These are phyloP conservation scores for Xylaria sp. DNA, from an alignment of 2,329 filamentous ascomycete genomes.

Conservation along the genomic window DNA sequence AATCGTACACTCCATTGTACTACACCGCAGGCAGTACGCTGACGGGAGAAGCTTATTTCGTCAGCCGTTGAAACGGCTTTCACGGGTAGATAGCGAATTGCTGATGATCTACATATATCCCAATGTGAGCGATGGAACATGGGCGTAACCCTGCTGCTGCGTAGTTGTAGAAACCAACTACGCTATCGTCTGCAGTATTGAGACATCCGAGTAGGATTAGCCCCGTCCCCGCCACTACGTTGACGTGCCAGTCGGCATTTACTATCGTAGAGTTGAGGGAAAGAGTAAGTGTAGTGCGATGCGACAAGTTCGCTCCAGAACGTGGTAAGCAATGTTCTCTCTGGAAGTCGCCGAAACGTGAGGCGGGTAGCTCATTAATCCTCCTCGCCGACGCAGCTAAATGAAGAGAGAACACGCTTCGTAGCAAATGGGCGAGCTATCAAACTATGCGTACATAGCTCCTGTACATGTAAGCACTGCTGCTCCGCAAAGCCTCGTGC, in stretches of 20 bases:
- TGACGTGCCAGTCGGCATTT: background rate
- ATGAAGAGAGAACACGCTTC: background rate
- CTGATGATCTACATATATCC: background rate
- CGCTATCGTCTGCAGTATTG: background rate
- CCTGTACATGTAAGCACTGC: background rate
- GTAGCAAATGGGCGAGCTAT: slow-evolving; percentile 5
- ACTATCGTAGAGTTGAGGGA: background rate
- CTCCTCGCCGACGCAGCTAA: background rate
- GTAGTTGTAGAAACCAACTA: no score
- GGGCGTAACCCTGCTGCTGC: background rate
- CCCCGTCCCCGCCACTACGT: background rate
- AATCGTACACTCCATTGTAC: slow-evolving; percentile 8
- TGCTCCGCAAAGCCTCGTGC: slow-evolving; percentile 16
- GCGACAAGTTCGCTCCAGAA: background rate
- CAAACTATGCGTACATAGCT: background rate
- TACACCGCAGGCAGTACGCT: slow-evolving; percentile 21
- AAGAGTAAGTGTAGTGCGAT: background rate
- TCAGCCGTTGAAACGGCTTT: slow-evolving; percentile 31
- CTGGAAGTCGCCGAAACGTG: slow-evolving; percentile 4
- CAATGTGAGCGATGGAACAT: slow-evolving; percentile 8
- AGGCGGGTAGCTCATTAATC: slow-evolving; percentile 1
- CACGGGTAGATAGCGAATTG: slow-evolving; percentile 6
- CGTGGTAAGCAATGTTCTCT: slow-evolving; percentile 10
- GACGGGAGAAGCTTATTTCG: slow-evolving; percentile 33
- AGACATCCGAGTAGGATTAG: background rate